These are phyloP conservation scores for Solanum chaucha DNA, from an alignment of 257 asterid species.

Conservation along the genomic window DNA sequence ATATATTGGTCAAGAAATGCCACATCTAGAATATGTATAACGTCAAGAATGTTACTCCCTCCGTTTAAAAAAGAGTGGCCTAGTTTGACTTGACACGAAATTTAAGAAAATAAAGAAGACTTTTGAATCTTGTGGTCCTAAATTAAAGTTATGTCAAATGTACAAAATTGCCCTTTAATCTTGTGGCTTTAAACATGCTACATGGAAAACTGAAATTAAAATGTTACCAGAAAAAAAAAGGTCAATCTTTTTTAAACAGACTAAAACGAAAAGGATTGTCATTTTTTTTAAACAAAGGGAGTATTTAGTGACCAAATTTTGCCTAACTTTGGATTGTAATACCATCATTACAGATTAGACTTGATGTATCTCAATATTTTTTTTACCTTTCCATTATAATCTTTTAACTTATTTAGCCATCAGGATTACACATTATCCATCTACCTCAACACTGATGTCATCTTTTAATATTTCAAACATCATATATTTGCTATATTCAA, in stretches of 20 bases:
- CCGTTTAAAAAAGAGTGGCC: no score
- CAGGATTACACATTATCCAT: neutral
- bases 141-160: no score
- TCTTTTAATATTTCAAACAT: neutral
- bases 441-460: neutral
- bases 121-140: no score
- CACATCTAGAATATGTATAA: neutral
- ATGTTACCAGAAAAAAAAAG: no score
- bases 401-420: neutral
- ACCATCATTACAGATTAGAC: neutral
- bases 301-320: neutral
- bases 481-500: neutral
- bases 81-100: no score
- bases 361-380: neutral
- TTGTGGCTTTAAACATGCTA: no score
- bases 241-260: rapidly evolving
- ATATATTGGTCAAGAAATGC: neutral
- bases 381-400: neutral
- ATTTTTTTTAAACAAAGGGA: no score
- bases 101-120: no score
- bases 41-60: neutral
- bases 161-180: no score
- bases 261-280: rapidly evolving
- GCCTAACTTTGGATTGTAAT: neutral
- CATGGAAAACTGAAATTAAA: no score